A percentile compares a stretch with the other conserved stretches of the same genome.
Conservation (phyloP, 352 stramenopile genomes). For the Pythium angustatum region DNA sequence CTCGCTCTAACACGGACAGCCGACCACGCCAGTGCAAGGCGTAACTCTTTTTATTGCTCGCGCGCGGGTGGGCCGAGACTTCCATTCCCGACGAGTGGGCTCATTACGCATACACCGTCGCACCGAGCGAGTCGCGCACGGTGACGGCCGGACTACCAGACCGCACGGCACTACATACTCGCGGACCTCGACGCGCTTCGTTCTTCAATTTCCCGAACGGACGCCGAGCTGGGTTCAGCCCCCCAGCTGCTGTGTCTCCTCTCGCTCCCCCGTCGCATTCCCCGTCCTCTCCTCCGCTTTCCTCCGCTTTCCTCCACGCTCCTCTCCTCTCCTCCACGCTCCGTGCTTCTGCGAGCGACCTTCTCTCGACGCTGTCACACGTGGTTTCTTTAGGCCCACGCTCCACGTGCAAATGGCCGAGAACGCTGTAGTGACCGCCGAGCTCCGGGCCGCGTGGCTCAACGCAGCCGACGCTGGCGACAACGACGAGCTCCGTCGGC, state of each 20-base stretch:
- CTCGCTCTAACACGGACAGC: neutral
- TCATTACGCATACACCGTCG: conserved; percentile 1
- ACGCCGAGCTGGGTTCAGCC: neutral
- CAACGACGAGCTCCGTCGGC: conserved; percentile 9
- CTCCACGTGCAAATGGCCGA: neutral
- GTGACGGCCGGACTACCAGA: neutral
- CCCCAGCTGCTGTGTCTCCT: neutral
- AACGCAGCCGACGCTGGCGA: conserved; percentile 26
- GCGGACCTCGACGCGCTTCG: neutral
- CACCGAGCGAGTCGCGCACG: neutral
- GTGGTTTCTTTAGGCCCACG: neutral
- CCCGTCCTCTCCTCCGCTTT: neutral
- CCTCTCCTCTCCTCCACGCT: neutral
- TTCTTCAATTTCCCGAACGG: neutral
- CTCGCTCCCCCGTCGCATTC: neutral
- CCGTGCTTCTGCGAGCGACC: too few relatives aligned
- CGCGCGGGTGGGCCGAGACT: too few relatives aligned
- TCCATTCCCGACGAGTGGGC: neutral
- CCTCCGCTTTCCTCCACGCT: neutral
- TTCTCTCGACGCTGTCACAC: neutral
- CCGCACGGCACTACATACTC: neutral
- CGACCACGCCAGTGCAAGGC: neutral
- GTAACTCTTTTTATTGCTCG: conserved; percentile 7
- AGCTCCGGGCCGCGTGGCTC: conserved; percentile 26
- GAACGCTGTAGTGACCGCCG: neutral